Evolutionary conservation across 139 green algal genomes (phyloP), one percentile per base, ranked within the genome.

Genomic region (Astrephomene gubernaculifera): DNA sequence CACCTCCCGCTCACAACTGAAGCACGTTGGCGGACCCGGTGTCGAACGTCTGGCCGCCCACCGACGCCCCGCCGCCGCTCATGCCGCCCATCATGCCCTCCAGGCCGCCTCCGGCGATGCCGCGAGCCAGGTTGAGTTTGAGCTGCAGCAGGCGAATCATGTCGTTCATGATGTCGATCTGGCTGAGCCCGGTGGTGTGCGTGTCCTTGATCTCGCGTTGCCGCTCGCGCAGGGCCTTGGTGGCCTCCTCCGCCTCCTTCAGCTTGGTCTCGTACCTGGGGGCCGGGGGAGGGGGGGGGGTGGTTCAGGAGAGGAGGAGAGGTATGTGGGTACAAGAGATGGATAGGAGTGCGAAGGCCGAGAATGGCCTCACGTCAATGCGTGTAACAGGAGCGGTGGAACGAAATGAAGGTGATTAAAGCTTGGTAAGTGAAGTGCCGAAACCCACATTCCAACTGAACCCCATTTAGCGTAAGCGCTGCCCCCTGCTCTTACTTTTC

Each of bases 91-190:
- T 41, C 24, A 31, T 17, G 4, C 9, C 45, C 9, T 84, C 61
- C 19, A 14, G 22, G 9, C 38, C 57, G 41, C 63, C 54, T 0
- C 22, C 74, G 36, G 1, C 17, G 78, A 84, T 84, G 61, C 78
- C 78, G 9, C 25, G 24, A 1, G 78, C 78, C 31, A 84, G 78
- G 78, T 84, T 84, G 63, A 86, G 65, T 36, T 78, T 86, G 38
- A 89, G 74, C 82, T 92, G 89, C 76, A 92, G 63, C 64, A 92
- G 81, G 35, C 61, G 67, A 33, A 92, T 67, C 45, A 92, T 82
- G 89, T 92, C 89, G 70, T 85, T 87, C 89, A 92, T 90, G 81
- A 92, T 90, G 70, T 92, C 89, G 67, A 92, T 92, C 86, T 92
- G 89, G 52, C 63, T 86, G 49, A 90, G 70, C 36, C 89, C 89